Evolutionary conservation across 2,329 filamentous ascomycete species (phyloP), one percentile per base, ranked within the genome.

Genomic region (Paraconiothyrium sp.): DNA sequence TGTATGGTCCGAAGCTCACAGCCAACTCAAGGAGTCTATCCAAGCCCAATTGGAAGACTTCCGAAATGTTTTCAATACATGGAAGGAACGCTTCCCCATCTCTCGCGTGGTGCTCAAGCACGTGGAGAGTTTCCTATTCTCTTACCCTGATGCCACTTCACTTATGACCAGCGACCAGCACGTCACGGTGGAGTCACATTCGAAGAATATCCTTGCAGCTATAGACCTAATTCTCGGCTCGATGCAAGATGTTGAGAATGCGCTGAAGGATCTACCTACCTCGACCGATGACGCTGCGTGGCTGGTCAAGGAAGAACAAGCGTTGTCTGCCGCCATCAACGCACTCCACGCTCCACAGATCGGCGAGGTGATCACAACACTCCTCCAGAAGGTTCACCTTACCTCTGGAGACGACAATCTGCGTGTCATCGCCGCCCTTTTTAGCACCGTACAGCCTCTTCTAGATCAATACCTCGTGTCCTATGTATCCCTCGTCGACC

Each of bases 191-290:
- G 71, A 84, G 20, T 74, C 79, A 0, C 85, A 93, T 48, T 86
- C 88, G 46, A 79, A 84, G 14, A 81, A 84, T 3, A 77, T 93
- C 1, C 86, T 92, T 41, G 85, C 79, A 1, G 82, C 91, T n/a
- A 86, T 90, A 50, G 92, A 97, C 76, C 87, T 88, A 54, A 86
- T 94, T 32, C 87, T 97, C 1, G 90, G 94, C 39, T 90, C 91
- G 0, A 84, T 97, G 51, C 93, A 97, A 76, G 88, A 89, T 65
- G 84, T 91, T 49, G 86, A 88, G 60, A 86, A 86, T 62, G 79
- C 84, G 2, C 80, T 88, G 9, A 78, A 81, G 11, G 81, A 82
- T 3, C 79, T 89, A 1, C 88, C 90, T 1, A 74, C 78, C 4
- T 86, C 89, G 1, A 82, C 83, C 1, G 88, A 92, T 37, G 87